Evolutionary conservation across 2,329 filamentous ascomycete species (phyloP).

Genomic region (Trichoderma oligosporum): DNA sequence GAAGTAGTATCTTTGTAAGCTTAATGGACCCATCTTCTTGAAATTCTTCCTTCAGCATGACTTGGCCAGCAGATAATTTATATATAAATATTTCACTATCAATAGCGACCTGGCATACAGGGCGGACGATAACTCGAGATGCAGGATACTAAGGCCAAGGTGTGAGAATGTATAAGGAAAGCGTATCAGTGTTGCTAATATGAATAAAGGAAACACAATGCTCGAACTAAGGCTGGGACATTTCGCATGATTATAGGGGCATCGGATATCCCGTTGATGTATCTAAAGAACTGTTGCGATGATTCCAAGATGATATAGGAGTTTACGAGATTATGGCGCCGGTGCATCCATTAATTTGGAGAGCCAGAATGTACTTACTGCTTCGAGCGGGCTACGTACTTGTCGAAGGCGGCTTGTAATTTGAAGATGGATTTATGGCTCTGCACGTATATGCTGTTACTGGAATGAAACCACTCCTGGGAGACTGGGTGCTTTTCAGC

Average conservation of each 20-base stretch:
- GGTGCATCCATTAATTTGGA: not conserved
- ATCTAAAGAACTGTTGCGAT: not conserved
- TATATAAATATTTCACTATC: too few relatives aligned
- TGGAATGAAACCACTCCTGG: not conserved
- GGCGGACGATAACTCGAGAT: too few relatives aligned
- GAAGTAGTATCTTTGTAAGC: too few relatives aligned
- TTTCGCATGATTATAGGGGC: not conserved
- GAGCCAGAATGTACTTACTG: not conserved
- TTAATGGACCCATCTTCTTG: too few relatives aligned
- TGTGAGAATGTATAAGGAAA: too few relatives aligned
- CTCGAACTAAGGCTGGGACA: not conserved
- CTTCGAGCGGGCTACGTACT: constrained; percentile 1
- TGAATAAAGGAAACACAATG: not conserved
- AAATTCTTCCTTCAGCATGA: too few relatives aligned
- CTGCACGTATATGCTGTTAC: not conserved
- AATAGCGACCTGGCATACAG: too few relatives aligned
- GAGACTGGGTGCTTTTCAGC: not conserved
- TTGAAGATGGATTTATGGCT: not conserved
- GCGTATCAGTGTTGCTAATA: not conserved
- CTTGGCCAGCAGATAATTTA: too few relatives aligned
- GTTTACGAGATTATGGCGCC: not conserved
- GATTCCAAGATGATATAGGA: not conserved
- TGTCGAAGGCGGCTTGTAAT: not conserved
- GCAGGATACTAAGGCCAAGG: too few relatives aligned
- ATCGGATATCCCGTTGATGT: not conserved